Evolutionary conservation across 176 grass and related monocot genomes (phyloP).

Genomic region (Cenchrus americanus): DNA sequence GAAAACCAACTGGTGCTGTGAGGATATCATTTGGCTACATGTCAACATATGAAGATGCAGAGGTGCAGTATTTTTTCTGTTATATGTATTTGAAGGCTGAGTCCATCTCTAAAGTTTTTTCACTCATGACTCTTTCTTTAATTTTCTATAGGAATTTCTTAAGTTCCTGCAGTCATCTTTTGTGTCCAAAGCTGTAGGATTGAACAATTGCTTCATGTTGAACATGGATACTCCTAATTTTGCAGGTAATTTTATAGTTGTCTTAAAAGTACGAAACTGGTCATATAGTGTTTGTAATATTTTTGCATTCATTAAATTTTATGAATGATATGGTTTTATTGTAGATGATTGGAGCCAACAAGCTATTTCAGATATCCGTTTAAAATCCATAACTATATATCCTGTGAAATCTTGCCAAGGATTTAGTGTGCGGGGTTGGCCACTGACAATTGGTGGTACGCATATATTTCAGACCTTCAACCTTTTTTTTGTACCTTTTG

Average conservation of each 20-base stretch:
- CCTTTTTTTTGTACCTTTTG: slow-evolving; percentile 10
- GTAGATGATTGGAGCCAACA: slow-evolving; percentile 46
- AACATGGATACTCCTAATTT: slow-evolving; percentile 50
- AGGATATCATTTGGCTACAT: slow-evolving; percentile 98
- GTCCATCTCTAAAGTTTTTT: slow-evolving; percentile 19
- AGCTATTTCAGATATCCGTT: slow-evolving; percentile 43
- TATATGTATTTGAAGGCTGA: slow-evolving; percentile 16
- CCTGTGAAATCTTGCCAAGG: slow-evolving; percentile 95
- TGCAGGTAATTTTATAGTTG: slow-evolving; percentile 62
- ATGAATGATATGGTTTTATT: slow-evolving; percentile 37
- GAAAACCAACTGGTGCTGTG: slow-evolving; percentile 95
- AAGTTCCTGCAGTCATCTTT: slow-evolving; percentile 72
- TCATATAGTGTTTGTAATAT: slow-evolving; percentile 16
- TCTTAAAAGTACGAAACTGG: slow-evolving; percentile 3
- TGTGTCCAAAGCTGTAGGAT: slow-evolving; percentile 50
- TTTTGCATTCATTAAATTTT: slow-evolving; percentile 19
- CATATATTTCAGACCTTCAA: slow-evolving; percentile 12
- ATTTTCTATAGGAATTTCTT: slow-evolving; percentile 69
- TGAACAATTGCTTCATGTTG: slow-evolving; percentile 40
- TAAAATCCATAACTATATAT: slow-evolving; percentile 90
- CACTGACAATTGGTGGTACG: slow-evolving; percentile 75
- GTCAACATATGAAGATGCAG: slow-evolving; percentile 87
- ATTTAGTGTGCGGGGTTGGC: slow-evolving; percentile 73
- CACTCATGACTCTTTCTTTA: slow-evolving; percentile 7
- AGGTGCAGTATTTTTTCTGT: slow-evolving; percentile 41